Percentiles rank a stretch among this genome's conserved stretches.
Evolutionary conservation across 2,329 filamentous ascomycete genomes (phyloP).

Genomic region (Monilinia laxa): DNA sequence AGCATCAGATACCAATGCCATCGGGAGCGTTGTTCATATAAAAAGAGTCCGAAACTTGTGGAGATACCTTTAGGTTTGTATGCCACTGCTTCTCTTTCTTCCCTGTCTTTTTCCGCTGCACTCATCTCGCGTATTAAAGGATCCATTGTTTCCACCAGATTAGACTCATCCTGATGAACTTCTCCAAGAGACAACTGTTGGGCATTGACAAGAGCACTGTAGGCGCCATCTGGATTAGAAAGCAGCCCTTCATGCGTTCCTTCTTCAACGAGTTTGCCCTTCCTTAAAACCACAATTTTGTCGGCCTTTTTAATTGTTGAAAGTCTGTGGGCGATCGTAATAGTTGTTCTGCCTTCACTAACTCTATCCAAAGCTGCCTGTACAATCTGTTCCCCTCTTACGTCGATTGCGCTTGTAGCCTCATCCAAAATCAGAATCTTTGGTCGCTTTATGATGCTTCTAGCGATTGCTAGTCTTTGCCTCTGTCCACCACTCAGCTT

Average conservation of each 20-base stretch:
- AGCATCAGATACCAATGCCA: slow-evolving; percentile 53
- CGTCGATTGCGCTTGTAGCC: slow-evolving; percentile 52
- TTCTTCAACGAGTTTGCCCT: slow-evolving; percentile 69
- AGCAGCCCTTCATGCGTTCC: slow-evolving; percentile 75
- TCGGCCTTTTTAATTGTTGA: slow-evolving; percentile 81
- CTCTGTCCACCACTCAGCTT: slow-evolving; percentile 78
- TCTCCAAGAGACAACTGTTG: slow-evolving; percentile 45
- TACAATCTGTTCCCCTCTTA: slow-evolving; percentile 52
- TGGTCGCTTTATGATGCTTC: slow-evolving; percentile 70
- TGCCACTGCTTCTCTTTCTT: slow-evolving; percentile 27
- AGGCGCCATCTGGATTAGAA: slow-evolving; percentile 56
- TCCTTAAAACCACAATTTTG: slow-evolving; percentile 72
- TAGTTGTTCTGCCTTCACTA: slow-evolving; percentile 68
- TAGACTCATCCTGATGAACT: slow-evolving; percentile 31
- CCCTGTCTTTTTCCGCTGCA: slow-evolving; percentile 31
- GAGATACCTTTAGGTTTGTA: slow-evolving; percentile 47
- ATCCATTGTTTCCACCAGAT: slow-evolving; percentile 33
- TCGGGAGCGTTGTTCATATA: slow-evolving; percentile 55
- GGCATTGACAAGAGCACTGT: slow-evolving; percentile 65
- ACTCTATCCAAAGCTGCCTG: slow-evolving; percentile 56
- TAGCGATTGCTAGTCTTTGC: slow-evolving; percentile 70
- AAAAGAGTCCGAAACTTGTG: slow-evolving; percentile 52
- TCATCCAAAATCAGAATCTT: slow-evolving; percentile 71
- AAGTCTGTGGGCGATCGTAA: slow-evolving; percentile 88
- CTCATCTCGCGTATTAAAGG: slow-evolving; percentile 31